Evolutionary conservation across 768 basidiomycete genomes (phyloP).

Genomic region (Dendrothele bispora): DNA sequence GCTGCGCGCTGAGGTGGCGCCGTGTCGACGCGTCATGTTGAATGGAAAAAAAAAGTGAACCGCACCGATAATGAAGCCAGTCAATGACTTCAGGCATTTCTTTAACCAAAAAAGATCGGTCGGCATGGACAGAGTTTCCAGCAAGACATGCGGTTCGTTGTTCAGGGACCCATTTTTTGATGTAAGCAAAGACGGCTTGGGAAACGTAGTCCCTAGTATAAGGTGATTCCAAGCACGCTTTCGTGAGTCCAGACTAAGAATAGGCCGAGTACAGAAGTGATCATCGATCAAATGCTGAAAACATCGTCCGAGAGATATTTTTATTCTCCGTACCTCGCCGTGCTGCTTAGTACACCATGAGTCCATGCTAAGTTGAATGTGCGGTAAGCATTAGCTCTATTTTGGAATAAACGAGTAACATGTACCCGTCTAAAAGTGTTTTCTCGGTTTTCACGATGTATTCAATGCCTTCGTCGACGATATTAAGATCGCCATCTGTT

Average conservation of each 20-base stretch:
- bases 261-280: background rate
- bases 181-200: slow-evolving; percentile 65
- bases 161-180: slow-evolving; percentile 82
- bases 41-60: slow-evolving; percentile 4
- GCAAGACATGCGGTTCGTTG: slow-evolving; percentile 68
- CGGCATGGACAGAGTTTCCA: slow-evolving; percentile 85
- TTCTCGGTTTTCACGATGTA: slow-evolving; percentile 78
- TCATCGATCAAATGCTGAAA: background rate
- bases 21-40: slow-evolving; percentile 3
- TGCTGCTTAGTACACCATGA: slow-evolving; percentile 88
- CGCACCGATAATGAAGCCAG: slow-evolving; percentile 79
- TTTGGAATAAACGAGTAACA: slow-evolving; percentile 1
- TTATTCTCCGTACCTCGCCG: slow-evolving; percentile 63
- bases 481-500: slow-evolving; percentile 79
- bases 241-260: slow-evolving; percentile 75
- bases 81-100: slow-evolving; percentile 82
- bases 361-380: slow-evolving; percentile 63
- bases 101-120: slow-evolving; percentile 67
- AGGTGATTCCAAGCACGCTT: slow-evolving; percentile 73
- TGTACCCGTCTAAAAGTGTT: slow-evolving; percentile 61
- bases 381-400: background rate
- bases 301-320: too few relatives aligned
- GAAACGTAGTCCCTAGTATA: slow-evolving; percentile 62
- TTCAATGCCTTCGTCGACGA: slow-evolving; percentile 79
- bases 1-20: background rate